Percentiles rank a stretch among this genome's conserved stretches.
These are phyloP conservation scores for Arthrobotrys musiformis DNA, from an alignment of 2,329 filamentous ascomycete genomes.

Conservation along the genomic window DNA sequence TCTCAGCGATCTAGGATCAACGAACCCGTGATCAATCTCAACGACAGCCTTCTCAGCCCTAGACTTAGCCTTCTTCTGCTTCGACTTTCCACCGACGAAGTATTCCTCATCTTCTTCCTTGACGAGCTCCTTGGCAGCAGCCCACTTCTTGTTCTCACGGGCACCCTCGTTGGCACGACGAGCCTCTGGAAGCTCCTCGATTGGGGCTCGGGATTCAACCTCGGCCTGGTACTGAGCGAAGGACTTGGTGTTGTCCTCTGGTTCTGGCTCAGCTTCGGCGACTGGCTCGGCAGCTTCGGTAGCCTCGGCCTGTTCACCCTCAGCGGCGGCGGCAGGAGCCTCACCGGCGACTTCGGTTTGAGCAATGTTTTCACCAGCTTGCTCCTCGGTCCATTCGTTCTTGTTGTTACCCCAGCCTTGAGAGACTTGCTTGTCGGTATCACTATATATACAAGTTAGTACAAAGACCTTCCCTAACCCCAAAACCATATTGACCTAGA, in stretches of 20 bases:
- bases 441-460: conserved; percentile 66
- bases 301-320: conserved; percentile 64
- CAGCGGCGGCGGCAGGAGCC: conserved; percentile 65
- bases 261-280: conserved; percentile 67
- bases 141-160: conserved; percentile 92
- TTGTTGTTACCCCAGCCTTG: conserved; percentile 89
- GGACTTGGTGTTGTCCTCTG: conserved; percentile 87
- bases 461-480: neutral
- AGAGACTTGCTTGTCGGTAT: conserved; percentile 85
- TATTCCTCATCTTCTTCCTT: conserved; percentile 77
- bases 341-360: conserved; percentile 80
- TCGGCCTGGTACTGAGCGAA: conserved; percentile 88
- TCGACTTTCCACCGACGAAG: conserved; percentile 78
- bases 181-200: conserved; percentile 71
- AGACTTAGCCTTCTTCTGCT: conserved; percentile 82
- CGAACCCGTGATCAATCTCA: conserved; percentile 86
- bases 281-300: conserved; percentile 59
- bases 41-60: conserved; percentile 90
- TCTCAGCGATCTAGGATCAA: conserved; percentile 68
- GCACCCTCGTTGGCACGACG: conserved; percentile 93
- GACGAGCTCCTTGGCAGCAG: conserved; percentile 77
- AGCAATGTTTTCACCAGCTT: conserved; percentile 88
- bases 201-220: conserved; percentile 70
- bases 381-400: conserved; percentile 89
- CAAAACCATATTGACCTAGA: neutral